Percentiles rank a stretch among this genome's conserved stretches.
phyloP scores from a whole-genome alignment of 768 basidiomycete species.

The Suillus americanus region DNA sequence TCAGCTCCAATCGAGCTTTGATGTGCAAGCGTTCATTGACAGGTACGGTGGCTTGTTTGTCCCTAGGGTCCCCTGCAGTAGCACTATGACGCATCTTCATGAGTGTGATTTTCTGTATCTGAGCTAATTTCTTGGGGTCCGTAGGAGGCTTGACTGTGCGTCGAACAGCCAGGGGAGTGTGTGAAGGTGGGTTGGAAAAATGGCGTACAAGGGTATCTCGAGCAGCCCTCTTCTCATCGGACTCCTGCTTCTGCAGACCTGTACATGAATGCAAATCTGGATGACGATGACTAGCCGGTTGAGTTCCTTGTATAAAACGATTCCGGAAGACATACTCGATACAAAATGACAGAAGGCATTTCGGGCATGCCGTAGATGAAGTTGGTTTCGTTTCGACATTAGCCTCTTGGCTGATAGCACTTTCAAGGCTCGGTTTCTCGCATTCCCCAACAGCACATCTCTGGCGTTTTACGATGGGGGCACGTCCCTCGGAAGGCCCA shows the following conservation, averaged over 20 bases:
- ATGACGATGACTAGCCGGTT: slow-evolving; percentile 59
- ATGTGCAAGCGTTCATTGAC: slow-evolving; percentile 61
- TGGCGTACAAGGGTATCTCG: slow-evolving; percentile 53
- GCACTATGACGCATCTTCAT: slow-evolving; percentile 80
- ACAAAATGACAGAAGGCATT: slow-evolving; percentile 63
- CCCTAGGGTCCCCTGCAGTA: slow-evolving; percentile 58
- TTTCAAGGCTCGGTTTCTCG: slow-evolving; percentile 52
- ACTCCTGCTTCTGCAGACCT: slow-evolving; percentile 15
- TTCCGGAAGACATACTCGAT: slow-evolving; percentile 45
- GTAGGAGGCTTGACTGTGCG: slow-evolving; percentile 36
- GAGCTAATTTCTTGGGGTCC: slow-evolving; percentile 54
- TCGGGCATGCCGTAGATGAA: slow-evolving; percentile 41
- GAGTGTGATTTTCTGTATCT: slow-evolving; percentile 56
- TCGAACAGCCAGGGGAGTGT: slow-evolving; percentile 27
- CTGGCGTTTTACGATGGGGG: slow-evolving; percentile 33
- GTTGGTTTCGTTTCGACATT: slow-evolving; percentile 14
- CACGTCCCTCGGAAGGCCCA: slow-evolving; percentile 1
- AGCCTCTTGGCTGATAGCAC: slow-evolving; percentile 25
- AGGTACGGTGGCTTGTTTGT: slow-evolving; percentile 44
- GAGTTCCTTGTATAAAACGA: slow-evolving; percentile 8
- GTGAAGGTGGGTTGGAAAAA: slow-evolving; percentile 36
- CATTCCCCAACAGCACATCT: slow-evolving; percentile 54
- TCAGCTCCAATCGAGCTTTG: slow-evolving; percentile 36
- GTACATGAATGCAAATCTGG: slow-evolving; percentile 60
- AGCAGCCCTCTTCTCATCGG: slow-evolving; percentile 45